Evolutionary conservation across 1,284 basidiomycete genomes (phyloP), one percentile per base, ranked within the genome.

Genomic region (Puccinia coronata): DNA sequence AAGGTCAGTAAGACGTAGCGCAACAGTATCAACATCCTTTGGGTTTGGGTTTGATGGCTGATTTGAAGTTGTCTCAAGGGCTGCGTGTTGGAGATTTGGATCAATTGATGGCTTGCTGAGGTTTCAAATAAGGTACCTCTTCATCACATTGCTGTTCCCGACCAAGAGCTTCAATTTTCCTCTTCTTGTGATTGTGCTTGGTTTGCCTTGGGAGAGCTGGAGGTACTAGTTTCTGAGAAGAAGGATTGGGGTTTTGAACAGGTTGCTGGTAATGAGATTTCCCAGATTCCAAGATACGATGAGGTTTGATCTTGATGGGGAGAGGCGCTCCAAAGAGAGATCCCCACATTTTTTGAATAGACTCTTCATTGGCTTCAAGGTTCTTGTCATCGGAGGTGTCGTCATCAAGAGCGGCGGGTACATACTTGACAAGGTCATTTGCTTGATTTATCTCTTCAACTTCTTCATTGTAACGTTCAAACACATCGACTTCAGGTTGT

Each of bases 311-410:
- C 34, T 61, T 14, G 34, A 36, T 28, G 34, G n/a, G n/a, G 59
- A 61, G 25, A 31, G 25, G n/a, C 6, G 59, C 3, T n/a, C 59
- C 59, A 61, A 18, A 61, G 16, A 28, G 34, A 28, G 5, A n/a
- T 18, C 34, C 34, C 59, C 6, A 31, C 59, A 28, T 61, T 28
- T 28, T 61, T 36, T 61, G 25, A 6, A 61, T 11, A n/a, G 9
- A 8, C 25, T 61, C 59, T 61, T 61, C 59, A 61, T 61, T 28
- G n/a, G n/a, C n/a, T n/a, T n/a, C n/a, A n/a, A n/a, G n/a, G n/a
- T n/a, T n/a, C n/a, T n/a, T n/a, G n/a, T n/a, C n/a, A n/a, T n/a
- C n/a, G n/a, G n/a, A n/a, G n/a, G n/a, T n/a, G n/a, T n/a, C n/a
- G n/a, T n/a, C n/a, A n/a, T 61, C n/a, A 31, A 61, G 4, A 14